Percentiles rank a stretch among this genome's conserved stretches.
Evolutionary conservation across 2,329 filamentous ascomycete species (phyloP).

Genomic region (Ascochyta rabiei): DNA sequence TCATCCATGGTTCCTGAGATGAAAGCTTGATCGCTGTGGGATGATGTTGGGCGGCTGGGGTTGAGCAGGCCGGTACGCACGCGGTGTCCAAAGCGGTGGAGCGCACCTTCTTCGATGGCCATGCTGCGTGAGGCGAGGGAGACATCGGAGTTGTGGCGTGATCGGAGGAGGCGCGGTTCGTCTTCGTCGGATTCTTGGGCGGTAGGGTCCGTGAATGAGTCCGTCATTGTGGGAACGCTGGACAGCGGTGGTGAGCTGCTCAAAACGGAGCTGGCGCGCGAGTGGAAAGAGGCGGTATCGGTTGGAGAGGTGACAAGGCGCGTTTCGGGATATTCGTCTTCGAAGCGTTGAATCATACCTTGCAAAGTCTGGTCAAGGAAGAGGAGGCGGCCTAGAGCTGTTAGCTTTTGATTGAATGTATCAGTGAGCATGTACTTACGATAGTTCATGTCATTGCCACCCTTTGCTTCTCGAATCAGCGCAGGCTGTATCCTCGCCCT

Average conservation of each 20-base stretch:
- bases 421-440: conserved; percentile 60
- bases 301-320: conserved; percentile 56
- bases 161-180: conserved; percentile 54
- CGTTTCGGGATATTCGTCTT: conserved; percentile 94
- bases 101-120: conserved; percentile 70
- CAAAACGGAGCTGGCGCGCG: conserved; percentile 37
- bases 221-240: conserved; percentile 38
- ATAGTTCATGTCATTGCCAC: conserved; percentile 76
- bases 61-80: conserved; percentile 67
- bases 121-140: conserved; percentile 69
- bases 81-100: conserved; percentile 71
- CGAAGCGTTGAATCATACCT: conserved; percentile 92
- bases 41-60: conserved; percentile 33
- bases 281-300: conserved; percentile 36
- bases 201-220: conserved; percentile 33
- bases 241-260: conserved; percentile 40
- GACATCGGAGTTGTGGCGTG: conserved; percentile 69
- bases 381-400: conserved; percentile 67
- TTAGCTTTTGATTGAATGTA: conserved; percentile 21
- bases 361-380: conserved; percentile 89
- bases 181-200: conserved; percentile 51
- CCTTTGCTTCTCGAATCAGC: conserved; percentile 73
- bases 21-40: conserved; percentile 25
- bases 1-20: conserved; percentile 44
- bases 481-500: conserved; percentile 81